Conservation (phyloP, 2,329 filamentous ascomycete species). For the Colletotrichum spinosum region DNA sequence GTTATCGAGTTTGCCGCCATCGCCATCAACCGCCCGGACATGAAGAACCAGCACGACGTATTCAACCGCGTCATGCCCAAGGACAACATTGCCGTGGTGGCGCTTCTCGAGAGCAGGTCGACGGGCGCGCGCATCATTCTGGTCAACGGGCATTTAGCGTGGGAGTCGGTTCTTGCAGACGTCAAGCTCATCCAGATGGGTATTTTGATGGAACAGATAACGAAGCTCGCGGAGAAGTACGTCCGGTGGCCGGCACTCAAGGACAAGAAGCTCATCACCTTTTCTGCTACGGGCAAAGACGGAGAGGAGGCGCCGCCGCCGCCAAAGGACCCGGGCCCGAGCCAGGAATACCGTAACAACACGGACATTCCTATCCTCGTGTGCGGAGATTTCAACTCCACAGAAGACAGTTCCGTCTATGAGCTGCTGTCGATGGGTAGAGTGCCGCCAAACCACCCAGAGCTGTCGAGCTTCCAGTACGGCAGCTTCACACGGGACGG, state of each 20-base stretch:
- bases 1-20: conserved; percentile 91
- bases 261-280: conserved; percentile 76
- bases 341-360: conserved; percentile 86
- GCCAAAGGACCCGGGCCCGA: conserved; percentile 77
- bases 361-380: conserved; percentile 91
- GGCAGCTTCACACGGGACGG: conserved; percentile 93
- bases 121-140: conserved; percentile 94
- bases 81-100: conserved; percentile 93
- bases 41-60: conserved; percentile 97
- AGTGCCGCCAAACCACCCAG: conserved; percentile 81
- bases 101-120: conserved; percentile 90
- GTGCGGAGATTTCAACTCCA: conserved; percentile 97
- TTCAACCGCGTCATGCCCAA: conserved; percentile 99
- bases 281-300: conserved; percentile 52
- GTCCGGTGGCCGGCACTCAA: conserved; percentile 82
- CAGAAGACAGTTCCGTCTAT: conserved; percentile 87
- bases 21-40: conserved; percentile 93
- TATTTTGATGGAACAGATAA: conserved; percentile 92
- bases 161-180: conserved; percentile 91
- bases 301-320: conserved; percentile 63
- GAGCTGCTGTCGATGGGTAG: conserved; percentile 87
- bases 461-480: conserved; percentile 85
- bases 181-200: conserved; percentile 97
- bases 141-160: conserved; percentile 93
- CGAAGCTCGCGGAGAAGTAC: conserved; percentile 87